Base-by-base conservation (phyloP, 2,329 filamentous ascomycete species). In the Pseudogymnoascus sp. region DNA sequence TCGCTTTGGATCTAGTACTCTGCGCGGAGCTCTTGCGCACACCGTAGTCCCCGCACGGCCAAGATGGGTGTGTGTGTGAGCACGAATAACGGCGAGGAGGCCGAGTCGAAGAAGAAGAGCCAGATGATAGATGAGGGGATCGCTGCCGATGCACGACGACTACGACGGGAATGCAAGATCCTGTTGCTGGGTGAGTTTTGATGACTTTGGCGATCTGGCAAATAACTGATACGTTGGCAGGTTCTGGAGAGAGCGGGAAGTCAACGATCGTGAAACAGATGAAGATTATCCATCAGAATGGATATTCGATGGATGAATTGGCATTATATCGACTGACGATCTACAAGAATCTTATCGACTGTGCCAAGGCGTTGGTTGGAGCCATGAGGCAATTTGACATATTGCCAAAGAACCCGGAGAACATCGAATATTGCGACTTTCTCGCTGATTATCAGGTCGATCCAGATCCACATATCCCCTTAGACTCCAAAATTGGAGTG, bases 211-310 rank as follows among this genome's bases (percentile, higher is more conserved):
- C 70, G 71, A 72, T 63, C 23, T 42, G 53, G 25, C 63, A 64
- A 53, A 56, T 37, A 14, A 34, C 61, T 66, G 59, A 60, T 65
- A 59, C 16, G 18, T 60, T 31, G 8, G 14, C 75, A 97, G 95
- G 95, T 68, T 97, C 95, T 68, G 95, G 95, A 68, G 95, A 99
- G 80, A 97, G 93, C 77, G 95, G 95, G 69, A 99, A 99, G 79
- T 97, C 95, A 64, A 99, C 95, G 8, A 97, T 99, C 72, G 95
- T 99, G 70, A 99, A 99, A 78, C 95, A 99, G 82, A 99, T 99
- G 95, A 99, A 97, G 79, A 99, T 99, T 71, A 97, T 99, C 73
- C 95, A 99, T 74, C 89, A 97, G 72, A 96, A 97, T 78, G 95
- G 95, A 65, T 99, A 99, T 77, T 93, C 91, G 9, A 87, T 91